phyloP scores from a whole-genome alignment of 306 rosid genomes.

The Cucumis cinereus region DNA sequence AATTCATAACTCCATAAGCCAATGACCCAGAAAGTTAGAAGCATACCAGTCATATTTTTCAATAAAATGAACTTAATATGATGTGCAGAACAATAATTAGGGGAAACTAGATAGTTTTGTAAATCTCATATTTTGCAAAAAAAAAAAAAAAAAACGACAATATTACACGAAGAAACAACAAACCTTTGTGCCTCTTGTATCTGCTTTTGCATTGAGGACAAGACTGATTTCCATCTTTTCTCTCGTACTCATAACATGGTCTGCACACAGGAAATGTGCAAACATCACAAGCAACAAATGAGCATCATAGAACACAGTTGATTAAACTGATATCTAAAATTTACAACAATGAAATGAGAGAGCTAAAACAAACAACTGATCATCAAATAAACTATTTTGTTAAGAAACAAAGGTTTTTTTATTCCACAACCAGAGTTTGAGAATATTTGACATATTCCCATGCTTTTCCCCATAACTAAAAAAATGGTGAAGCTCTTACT shows the following conservation, averaged over 20 bases:
- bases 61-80: neutral
- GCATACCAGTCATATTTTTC: neutral
- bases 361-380: neutral
- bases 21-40: neutral
- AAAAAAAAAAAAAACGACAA: too few species aligned
- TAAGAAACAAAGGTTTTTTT: neutral
- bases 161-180: neutral
- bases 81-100: neutral
- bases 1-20: too few species aligned
- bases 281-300: too few species aligned
- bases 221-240: constrained; percentile 94
- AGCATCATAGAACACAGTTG: neutral
- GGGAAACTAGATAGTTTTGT: neutral
- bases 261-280: too few species aligned
- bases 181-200: constrained; percentile 81
- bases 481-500: constrained; percentile 16
- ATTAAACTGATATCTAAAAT: neutral
- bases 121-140: neutral
- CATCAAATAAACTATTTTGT: neutral
- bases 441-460: neutral
- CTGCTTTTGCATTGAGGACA: constrained; percentile 93
- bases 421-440: neutral
- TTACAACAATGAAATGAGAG: neutral
- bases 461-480: neutral
- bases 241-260: too few species aligned